phyloP scores from a whole-genome alignment of 116 monocot genomes.

The Cymodocea nodosa region DNA sequence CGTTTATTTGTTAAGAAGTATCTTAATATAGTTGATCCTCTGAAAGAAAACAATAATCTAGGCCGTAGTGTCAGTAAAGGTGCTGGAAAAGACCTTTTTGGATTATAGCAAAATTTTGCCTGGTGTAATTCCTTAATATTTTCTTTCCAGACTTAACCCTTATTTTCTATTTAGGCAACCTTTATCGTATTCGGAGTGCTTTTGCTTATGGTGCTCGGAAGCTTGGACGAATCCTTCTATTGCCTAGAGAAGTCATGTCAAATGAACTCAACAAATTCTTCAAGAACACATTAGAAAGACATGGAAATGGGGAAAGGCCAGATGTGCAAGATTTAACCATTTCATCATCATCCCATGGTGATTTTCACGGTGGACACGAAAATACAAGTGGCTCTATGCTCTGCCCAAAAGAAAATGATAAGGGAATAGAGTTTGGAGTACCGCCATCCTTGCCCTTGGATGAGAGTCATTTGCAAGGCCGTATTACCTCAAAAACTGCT shows the following conservation, averaged over 20 bases:
- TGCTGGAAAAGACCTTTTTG: constrained; percentile 1
- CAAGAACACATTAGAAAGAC: constrained; percentile 51
- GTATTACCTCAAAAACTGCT: not conserved
- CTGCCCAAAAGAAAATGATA: constrained; percentile 6
- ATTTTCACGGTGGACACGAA: constrained; percentile 10
- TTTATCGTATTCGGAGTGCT: constrained; percentile 76
- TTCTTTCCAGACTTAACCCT: too few species aligned
- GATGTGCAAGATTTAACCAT: constrained; percentile 15
- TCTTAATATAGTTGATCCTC: constrained; percentile 78
- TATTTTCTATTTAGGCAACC: constrained; percentile 38
- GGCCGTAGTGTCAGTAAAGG: constrained; percentile 86
- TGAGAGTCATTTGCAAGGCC: not conserved
- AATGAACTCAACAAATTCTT: constrained; percentile 52
- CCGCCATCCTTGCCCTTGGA: not conserved
- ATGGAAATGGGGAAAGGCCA: constrained; percentile 38
- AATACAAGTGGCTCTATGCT: constrained; percentile 24
- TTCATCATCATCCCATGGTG: not conserved
- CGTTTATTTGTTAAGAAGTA: constrained; percentile 37
- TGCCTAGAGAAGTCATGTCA: constrained; percentile 30
- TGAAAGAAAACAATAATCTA: constrained; percentile 76
- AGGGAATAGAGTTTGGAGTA: not conserved
- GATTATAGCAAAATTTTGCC: too few species aligned
- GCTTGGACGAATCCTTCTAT: constrained; percentile 43
- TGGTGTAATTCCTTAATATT: too few species aligned
- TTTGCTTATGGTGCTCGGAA: constrained; percentile 72